Conservation (phyloP, 2,329 filamentous ascomycete species). For the Fonsecaea pedrosoi region DNA sequence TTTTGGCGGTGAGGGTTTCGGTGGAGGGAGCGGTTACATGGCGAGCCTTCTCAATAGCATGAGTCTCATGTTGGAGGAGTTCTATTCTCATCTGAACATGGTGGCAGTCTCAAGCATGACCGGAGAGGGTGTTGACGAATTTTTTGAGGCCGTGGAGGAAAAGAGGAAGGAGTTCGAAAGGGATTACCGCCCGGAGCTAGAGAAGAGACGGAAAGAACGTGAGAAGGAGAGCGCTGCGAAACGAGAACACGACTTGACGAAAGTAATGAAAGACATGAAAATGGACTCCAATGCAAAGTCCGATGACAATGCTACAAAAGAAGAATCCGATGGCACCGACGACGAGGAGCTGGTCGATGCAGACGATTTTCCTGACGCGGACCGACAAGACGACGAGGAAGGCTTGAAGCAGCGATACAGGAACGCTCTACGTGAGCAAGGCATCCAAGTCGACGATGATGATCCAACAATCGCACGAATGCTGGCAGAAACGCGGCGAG, state of each 20-base stretch:
- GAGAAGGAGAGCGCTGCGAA: conserved; percentile 74
- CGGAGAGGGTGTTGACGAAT: conserved; percentile 88
- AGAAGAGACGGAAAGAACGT: conserved; percentile 75
- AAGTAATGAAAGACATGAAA: conserved; percentile 93
- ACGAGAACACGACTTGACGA: conserved; percentile 82
- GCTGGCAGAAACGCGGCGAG: conserved; percentile 31
- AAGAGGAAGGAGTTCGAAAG: conserved; percentile 87
- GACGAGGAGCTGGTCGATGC: conserved; percentile 45
- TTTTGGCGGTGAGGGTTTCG: conserved; percentile 75
- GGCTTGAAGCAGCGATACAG: conserved; percentile 79
- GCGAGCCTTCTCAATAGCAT: conserved; percentile 93
- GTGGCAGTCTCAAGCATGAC: conserved; percentile 94
- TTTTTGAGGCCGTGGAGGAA: conserved; percentile 85
- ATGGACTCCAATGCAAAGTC: conserved; percentile 50
- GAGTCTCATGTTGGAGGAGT: conserved; percentile 96
- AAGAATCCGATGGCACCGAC: conserved; percentile 56
- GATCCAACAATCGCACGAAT: conserved; percentile 57
- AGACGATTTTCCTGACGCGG: conserved; percentile 59
- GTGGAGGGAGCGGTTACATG: conserved; percentile 92
- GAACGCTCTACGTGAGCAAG: conserved; percentile 70
- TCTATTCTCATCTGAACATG: conserved; percentile 91
- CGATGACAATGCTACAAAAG: conserved; percentile 48
- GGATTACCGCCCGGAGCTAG: conserved; percentile 91
- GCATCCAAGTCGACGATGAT: conserved; percentile 48
- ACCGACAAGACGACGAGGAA: conserved; percentile 67